Percentiles rank a stretch among this genome's conserved stretches.
Evolutionary conservation across 495 filamentous ascomycete genomes (phyloP).

Genomic region (Parachaetomium inaequale): DNA sequence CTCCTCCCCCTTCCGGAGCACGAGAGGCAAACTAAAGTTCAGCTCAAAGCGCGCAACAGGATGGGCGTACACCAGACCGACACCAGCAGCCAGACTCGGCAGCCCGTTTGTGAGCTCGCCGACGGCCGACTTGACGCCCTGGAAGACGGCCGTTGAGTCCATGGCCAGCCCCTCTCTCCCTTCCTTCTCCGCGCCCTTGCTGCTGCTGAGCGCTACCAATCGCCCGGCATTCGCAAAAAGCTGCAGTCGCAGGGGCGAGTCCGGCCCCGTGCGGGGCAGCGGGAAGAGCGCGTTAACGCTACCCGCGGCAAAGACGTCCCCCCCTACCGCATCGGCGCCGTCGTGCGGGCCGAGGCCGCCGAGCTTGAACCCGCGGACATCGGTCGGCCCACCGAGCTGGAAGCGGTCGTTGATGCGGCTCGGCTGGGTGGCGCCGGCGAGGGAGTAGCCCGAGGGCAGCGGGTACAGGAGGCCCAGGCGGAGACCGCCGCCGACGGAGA

Average conservation of each 20-base stretch:
- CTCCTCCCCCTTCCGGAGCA: conserved; percentile 75
- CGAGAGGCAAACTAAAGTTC: conserved; percentile 86
- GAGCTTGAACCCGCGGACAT: conserved; percentile 89
- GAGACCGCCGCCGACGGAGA: conserved; percentile 53
- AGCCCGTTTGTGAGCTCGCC: conserved; percentile 66
- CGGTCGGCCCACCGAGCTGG: conserved; percentile 87
- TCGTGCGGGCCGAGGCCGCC: conserved; percentile 85
- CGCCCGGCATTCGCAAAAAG: conserved; percentile 88
- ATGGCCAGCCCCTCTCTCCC: conserved; percentile 30
- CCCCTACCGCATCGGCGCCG: conserved; percentile 77
- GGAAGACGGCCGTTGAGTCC: conserved; percentile 44
- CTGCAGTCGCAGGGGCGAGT: conserved; percentile 83
- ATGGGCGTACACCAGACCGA: conserved; percentile 92
- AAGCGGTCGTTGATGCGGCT: conserved; percentile 93
- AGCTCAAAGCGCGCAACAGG: conserved; percentile 89
- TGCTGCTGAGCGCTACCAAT: conserved; percentile 68
- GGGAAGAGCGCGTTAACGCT: conserved; percentile 81
- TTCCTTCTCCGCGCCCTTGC: conserved; percentile 44
- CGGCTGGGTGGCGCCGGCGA: conserved; percentile 52
- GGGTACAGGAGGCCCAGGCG: conserved; percentile 57
- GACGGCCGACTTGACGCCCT: conserved; percentile 51
- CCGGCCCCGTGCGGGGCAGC: conserved; percentile 69
- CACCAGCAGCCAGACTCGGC: conserved; percentile 80
- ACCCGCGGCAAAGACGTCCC: conserved; percentile 85
- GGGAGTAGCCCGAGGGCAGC: conserved; percentile 53